phyloP scores from a whole-genome alignment of 768 basidiomycete genomes.

The Tulasnella sp. region DNA sequence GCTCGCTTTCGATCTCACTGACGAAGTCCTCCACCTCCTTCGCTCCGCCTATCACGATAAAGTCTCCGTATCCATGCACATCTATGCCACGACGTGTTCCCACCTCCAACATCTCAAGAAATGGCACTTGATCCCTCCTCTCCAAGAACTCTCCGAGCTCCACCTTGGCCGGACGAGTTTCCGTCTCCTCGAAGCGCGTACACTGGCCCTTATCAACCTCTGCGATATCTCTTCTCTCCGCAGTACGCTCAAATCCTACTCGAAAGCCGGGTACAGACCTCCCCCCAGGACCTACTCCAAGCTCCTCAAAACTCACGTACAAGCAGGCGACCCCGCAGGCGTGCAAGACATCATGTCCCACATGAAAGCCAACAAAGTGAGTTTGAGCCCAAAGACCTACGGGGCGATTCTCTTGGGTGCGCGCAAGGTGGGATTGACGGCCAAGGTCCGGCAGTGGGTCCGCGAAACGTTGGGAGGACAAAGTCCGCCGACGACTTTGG shows the following conservation, averaged over 20 bases:
- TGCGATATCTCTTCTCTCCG: background rate
- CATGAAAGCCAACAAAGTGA: background rate
- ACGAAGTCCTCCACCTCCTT: background rate
- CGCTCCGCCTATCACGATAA: background rate
- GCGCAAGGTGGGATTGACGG: constrained; percentile 7
- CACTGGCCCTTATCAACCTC: background rate
- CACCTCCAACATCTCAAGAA: background rate
- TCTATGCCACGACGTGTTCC: background rate
- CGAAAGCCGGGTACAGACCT: background rate
- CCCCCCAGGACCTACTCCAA: background rate
- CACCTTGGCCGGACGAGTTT: background rate
- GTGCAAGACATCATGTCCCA: background rate
- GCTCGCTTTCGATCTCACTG: background rate
- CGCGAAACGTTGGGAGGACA: background rate
- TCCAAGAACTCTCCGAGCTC: background rate
- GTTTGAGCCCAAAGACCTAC: background rate
- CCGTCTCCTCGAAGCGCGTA: constrained; percentile 1
- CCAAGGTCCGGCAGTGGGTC: background rate
- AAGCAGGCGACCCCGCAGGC: background rate
- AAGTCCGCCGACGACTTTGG: background rate
- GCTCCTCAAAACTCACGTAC: background rate
- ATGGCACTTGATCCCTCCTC: background rate
- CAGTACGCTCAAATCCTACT: background rate
- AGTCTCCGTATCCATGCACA: background rate
- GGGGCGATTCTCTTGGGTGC: background rate